A percentile compares a stretch with the other conserved stretches of the same genome.
Evolutionary conservation across 2,329 filamentous ascomycete genomes (phyloP).

Genomic region (Cytospora piceae): DNA sequence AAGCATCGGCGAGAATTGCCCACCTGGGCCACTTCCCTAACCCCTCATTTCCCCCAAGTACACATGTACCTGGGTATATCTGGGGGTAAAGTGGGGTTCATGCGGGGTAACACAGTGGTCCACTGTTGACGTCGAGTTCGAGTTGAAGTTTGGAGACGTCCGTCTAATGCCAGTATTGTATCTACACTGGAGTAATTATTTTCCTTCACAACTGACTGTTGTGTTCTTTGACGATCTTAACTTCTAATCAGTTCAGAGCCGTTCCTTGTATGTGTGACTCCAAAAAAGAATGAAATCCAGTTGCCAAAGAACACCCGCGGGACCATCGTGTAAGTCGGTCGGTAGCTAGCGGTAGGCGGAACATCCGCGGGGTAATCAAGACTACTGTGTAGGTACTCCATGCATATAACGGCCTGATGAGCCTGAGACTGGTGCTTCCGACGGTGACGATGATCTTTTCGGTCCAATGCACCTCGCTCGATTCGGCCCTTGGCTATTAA

Average conservation of each 20-base stretch:
- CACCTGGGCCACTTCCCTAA: neutral
- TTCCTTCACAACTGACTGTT: too few relatives aligned
- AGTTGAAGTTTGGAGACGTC: constrained; percentile 20
- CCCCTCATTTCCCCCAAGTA: neutral
- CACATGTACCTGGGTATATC: neutral
- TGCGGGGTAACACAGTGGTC: constrained; percentile 16
- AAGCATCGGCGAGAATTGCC: constrained; percentile 26
- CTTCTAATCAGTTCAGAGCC: too few relatives aligned
- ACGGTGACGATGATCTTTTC: constrained; percentile 8
- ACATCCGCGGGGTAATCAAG: constrained; percentile 26
- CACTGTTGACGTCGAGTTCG: constrained; percentile 24
- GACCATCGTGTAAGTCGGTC: constrained; percentile 11
- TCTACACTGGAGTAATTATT: neutral
- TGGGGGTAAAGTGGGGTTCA: constrained; percentile 5
- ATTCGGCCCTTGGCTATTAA: neutral
- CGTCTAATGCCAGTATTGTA: neutral
- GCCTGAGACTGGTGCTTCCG: neutral
- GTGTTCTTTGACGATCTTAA: too few relatives aligned
- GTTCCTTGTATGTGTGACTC: too few relatives aligned
- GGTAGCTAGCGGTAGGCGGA: neutral
- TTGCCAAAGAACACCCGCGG: too few relatives aligned
- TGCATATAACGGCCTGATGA: too few relatives aligned
- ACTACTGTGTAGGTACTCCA: neutral
- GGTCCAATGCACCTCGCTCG: constrained; percentile 10
- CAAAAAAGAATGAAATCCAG: too few relatives aligned